phyloP scores from a whole-genome alignment of 2,329 filamentous ascomycete species.

The Phialemonium atrogriseum region DNA sequence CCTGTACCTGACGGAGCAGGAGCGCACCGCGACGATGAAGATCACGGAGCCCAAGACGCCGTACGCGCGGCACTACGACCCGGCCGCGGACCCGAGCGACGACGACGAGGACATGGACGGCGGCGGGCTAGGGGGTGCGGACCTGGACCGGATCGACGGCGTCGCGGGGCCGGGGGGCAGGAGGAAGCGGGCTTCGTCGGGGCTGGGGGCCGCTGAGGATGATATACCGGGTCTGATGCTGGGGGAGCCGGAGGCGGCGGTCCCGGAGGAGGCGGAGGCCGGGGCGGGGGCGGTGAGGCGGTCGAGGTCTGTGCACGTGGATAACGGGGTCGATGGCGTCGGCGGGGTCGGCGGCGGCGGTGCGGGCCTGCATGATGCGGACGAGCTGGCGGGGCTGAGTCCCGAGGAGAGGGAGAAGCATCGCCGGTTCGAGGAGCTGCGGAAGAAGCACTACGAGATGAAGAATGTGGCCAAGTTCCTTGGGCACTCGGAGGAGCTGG shows the following conservation, averaged over 20 bases:
- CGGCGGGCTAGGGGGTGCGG: too few species aligned
- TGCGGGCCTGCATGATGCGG: conserved; percentile 51
- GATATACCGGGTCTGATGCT: conserved; percentile 90
- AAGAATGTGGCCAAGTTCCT: conserved; percentile 82
- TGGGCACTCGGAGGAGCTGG: conserved; percentile 62
- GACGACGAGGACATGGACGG: conserved; percentile 71
- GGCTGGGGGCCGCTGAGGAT: conserved; percentile 45
- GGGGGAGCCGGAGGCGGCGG: conserved; percentile 78
- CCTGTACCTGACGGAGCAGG: conserved; percentile 92
- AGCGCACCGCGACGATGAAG: conserved; percentile 95
- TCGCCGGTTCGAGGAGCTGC: conserved; percentile 77
- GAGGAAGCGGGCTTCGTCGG: conserved; percentile 17
- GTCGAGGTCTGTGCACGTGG: conserved; percentile 74
- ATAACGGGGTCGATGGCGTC: too few species aligned
- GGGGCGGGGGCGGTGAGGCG: conserved; percentile 24
- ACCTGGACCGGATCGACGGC: conserved; percentile 57
- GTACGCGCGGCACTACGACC: conserved; percentile 87
- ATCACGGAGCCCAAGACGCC: conserved; percentile 98
- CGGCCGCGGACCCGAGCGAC: conserved; percentile 76
- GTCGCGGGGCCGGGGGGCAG: conserved; percentile 10
- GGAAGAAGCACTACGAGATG: conserved; percentile 99
- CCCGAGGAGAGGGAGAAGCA: conserved; percentile 85
- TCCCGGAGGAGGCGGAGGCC: conserved; percentile 38
- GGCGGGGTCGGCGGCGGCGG: conserved; percentile 45
- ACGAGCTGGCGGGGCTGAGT: conserved; percentile 43